phyloP scores from a whole-genome alignment of 2,329 filamentous ascomycete species.

The Claviceps maximensis region DNA sequence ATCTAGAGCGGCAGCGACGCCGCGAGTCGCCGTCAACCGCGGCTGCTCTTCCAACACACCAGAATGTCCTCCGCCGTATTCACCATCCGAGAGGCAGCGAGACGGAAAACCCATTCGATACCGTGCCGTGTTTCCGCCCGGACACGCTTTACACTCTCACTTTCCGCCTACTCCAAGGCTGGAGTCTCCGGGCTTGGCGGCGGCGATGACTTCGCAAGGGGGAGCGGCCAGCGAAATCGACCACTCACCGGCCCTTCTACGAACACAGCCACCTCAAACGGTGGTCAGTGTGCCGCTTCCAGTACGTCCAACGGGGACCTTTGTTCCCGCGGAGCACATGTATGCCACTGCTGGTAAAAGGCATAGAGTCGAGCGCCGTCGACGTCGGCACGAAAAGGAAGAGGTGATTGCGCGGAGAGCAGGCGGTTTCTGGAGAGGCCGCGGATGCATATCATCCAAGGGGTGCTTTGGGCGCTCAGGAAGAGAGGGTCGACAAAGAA shows the following conservation, averaged over 20 bases:
- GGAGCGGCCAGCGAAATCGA: constrained; percentile 47
- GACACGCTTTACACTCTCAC: constrained; percentile 31
- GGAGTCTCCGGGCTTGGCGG: constrained; percentile 47
- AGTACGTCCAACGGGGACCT: constrained; percentile 30
- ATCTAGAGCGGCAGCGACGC: background rate
- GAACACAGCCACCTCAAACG: constrained; percentile 9
- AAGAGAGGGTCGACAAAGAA: constrained; percentile 48
- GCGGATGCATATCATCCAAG: constrained; percentile 47
- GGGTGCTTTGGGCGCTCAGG: constrained; percentile 53
- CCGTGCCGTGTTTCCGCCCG: constrained; percentile 44
- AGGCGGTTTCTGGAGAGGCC: constrained; percentile 52
- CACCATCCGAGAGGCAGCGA: constrained; percentile 27
- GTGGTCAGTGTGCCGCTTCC: constrained; percentile 22
- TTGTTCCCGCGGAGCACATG: constrained; percentile 31
- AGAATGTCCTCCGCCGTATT: constrained; percentile 43
- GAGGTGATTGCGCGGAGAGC: constrained; percentile 43
- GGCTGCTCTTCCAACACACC: background rate
- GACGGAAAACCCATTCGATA: constrained; percentile 32
- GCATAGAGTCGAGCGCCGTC: constrained; percentile 36
- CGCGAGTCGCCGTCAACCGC: constrained; percentile 1
- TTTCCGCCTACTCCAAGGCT: constrained; percentile 47
- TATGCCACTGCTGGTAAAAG: constrained; percentile 25
- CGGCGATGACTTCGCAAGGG: constrained; percentile 48
- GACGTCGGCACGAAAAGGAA: constrained; percentile 50
- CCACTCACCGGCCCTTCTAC: constrained; percentile 27